Evolutionary conservation across 2,329 filamentous ascomycete species (phyloP).

Genomic region (Nectriaceae sp.): DNA sequence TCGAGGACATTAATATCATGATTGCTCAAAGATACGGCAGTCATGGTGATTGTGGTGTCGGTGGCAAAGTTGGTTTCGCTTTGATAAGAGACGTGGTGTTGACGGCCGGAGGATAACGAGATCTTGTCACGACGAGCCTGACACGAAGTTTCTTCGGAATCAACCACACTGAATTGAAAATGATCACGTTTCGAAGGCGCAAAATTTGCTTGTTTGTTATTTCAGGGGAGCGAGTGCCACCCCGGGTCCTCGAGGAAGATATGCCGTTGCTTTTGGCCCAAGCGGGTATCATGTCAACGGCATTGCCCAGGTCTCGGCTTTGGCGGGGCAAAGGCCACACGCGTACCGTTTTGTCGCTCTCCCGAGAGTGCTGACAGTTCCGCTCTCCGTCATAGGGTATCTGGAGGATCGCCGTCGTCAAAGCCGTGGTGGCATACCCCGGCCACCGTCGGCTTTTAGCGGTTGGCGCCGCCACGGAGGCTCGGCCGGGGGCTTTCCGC

Average conservation of each 20-base stretch:
- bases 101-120: not conserved
- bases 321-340: conserved; percentile 9
- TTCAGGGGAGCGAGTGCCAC: not conserved
- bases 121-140: not conserved
- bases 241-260: not conserved
- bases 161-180: too few relatives aligned
- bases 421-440: conserved; percentile 21
- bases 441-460: conserved; percentile 44
- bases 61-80: not conserved
- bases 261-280: not conserved
- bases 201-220: too few relatives aligned
- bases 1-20: conserved; percentile 64
- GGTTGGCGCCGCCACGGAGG: conserved; percentile 36
- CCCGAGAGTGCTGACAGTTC: conserved; percentile 20
- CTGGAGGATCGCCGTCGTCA: conserved; percentile 2
- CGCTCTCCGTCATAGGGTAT: conserved; percentile 13
- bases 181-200: too few relatives aligned
- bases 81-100: not conserved
- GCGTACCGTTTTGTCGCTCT: conserved; percentile 6
- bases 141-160: too few relatives aligned
- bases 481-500: conserved; percentile 33
- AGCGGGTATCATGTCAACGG: not conserved
- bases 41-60: conserved; percentile 39
- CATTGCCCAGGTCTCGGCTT: conserved; percentile 16
- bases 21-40: conserved; percentile 50